These are phyloP conservation scores for Exophiala bonariae DNA, from an alignment of 2,329 filamentous ascomycete genomes.

Conservation along the genomic window DNA sequence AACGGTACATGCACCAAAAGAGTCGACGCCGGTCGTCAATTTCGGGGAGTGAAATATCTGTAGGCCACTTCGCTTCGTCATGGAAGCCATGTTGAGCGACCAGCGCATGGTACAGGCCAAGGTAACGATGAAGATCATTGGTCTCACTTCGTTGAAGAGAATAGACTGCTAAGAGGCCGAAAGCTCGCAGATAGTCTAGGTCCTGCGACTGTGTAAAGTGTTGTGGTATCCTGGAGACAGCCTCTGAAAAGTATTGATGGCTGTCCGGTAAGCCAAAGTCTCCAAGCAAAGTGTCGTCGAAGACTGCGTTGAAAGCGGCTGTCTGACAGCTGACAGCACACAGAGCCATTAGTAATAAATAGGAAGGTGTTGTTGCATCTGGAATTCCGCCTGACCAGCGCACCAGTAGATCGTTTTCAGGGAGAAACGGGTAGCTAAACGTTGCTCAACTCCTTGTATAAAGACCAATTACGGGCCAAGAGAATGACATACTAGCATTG, in stretches of 20 bases:
- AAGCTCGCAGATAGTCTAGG: constrained; percentile 6
- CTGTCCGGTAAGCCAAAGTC: not conserved
- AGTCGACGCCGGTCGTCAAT: constrained; percentile 5
- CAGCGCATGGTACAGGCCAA: constrained; percentile 5
- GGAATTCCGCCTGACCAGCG: constrained; percentile 2
- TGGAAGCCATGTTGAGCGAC: constrained; percentile 7
- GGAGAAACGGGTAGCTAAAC: constrained; percentile 6
- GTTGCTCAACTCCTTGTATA: not conserved
- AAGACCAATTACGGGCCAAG: not conserved
- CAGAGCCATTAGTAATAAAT: constrained; percentile 6
- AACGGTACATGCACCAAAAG: constrained; percentile 8
- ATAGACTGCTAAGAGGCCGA: constrained; percentile 7
- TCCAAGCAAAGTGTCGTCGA: constrained; percentile 4
- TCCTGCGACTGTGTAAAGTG: constrained; percentile 1
- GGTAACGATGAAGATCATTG: constrained; percentile 6
- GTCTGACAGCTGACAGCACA: constrained; percentile 7
- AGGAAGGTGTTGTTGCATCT: not conserved
- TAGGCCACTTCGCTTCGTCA: constrained; percentile 3
- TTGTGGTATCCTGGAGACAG: constrained; percentile 2
- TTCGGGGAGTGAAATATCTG: not conserved
- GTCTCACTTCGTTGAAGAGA: constrained; percentile 1
- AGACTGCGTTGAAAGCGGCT: constrained; percentile 5
- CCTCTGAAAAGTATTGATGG: constrained; percentile 5
- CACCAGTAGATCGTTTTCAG: constrained; percentile 3
- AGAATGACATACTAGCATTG: constrained; percentile 8